A percentile compares a stretch with the other conserved stretches of the same genome.
These are phyloP conservation scores for Fusarium napiforme DNA, from an alignment of 2,329 filamentous ascomycete species.

Conservation along the genomic window DNA sequence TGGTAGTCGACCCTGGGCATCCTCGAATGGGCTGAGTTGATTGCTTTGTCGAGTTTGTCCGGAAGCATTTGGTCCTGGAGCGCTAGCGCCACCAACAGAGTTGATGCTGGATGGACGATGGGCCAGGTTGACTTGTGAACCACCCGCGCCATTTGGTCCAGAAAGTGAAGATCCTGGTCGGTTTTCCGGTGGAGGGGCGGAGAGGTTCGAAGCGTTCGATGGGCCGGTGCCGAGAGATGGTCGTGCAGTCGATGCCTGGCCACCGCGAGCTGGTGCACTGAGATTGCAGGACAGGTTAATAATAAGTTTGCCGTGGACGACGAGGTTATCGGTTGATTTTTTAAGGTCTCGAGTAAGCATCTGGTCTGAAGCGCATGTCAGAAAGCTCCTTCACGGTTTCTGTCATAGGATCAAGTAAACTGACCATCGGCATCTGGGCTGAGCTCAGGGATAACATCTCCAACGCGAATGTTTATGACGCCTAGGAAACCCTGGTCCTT, in stretches of 20 bases:
- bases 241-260: slow-evolving; percentile 57
- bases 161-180: slow-evolving; percentile 66
- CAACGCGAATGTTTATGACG: slow-evolving; percentile 96
- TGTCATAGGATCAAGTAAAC: slow-evolving; percentile 45
- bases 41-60: slow-evolving; percentile 49
- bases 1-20: slow-evolving; percentile 91
- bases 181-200: slow-evolving; percentile 57
- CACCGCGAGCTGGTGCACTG: slow-evolving; percentile 70
- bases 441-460: slow-evolving; percentile 87
- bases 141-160: slow-evolving; percentile 56
- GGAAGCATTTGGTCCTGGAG: slow-evolving; percentile 47
- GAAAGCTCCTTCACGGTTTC: slow-evolving; percentile 44
- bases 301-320: slow-evolving; percentile 97
- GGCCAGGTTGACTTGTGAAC: slow-evolving; percentile 56
- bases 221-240: slow-evolving; percentile 57
- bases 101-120: slow-evolving; percentile 61
- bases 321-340: slow-evolving; percentile 97
- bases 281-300: slow-evolving; percentile 96
- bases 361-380: slow-evolving; percentile 72
- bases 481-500: slow-evolving; percentile 99
- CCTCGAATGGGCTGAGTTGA: slow-evolving; percentile 89
- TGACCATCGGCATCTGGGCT: slow-evolving; percentile 90
- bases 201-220: slow-evolving; percentile 58
- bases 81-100: slow-evolving; percentile 47
- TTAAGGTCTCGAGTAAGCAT: slow-evolving; percentile 98